Conservation (phyloP, 768 basidiomycete species). For the Roridomyces roridus region DNA sequence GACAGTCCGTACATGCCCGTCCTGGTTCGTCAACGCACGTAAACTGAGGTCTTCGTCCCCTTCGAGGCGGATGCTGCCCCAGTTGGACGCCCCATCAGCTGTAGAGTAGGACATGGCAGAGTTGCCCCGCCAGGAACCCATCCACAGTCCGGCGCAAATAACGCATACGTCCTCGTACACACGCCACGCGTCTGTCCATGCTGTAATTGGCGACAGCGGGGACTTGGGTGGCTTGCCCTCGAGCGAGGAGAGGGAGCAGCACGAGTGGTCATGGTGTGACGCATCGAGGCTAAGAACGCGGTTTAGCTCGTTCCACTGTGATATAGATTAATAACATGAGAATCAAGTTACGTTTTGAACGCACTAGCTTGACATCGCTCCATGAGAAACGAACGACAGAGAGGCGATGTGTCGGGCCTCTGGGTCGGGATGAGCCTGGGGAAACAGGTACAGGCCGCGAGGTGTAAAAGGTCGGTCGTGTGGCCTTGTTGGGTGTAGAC, state of each 20-base stretch:
- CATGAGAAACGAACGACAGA: constrained; percentile 77
- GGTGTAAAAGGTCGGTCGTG: constrained; percentile 70
- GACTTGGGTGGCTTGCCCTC: constrained; percentile 36
- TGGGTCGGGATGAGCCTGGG: constrained; percentile 29
- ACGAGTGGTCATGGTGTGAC: constrained; percentile 35
- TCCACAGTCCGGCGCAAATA: constrained; percentile 84
- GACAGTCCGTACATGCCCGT: constrained; percentile 56
- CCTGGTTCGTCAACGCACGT: constrained; percentile 20
- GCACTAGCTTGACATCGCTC: constrained; percentile 68
- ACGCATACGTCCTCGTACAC: constrained; percentile 88
- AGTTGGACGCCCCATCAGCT: constrained; percentile 53
- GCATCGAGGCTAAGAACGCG: constrained; percentile 66
- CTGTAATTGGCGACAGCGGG: constrained; percentile 41
- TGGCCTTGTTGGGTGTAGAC: constrained; percentile 60
- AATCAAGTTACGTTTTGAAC: background rate
- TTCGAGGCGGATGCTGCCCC: constrained; percentile 65
- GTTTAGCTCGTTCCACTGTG: constrained; percentile 80
- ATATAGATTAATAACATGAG: background rate
- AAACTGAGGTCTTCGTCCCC: constrained; percentile 69
- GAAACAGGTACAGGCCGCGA: constrained; percentile 53
- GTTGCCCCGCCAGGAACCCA: constrained; percentile 67
- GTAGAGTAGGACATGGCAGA: constrained; percentile 56
- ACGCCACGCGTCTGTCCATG: constrained; percentile 80
- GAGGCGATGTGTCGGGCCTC: constrained; percentile 58
- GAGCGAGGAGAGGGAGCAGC: constrained; percentile 41